Base-by-base conservation (phyloP, 169 alveolate species). In the Eimeria brunetti region DNA sequence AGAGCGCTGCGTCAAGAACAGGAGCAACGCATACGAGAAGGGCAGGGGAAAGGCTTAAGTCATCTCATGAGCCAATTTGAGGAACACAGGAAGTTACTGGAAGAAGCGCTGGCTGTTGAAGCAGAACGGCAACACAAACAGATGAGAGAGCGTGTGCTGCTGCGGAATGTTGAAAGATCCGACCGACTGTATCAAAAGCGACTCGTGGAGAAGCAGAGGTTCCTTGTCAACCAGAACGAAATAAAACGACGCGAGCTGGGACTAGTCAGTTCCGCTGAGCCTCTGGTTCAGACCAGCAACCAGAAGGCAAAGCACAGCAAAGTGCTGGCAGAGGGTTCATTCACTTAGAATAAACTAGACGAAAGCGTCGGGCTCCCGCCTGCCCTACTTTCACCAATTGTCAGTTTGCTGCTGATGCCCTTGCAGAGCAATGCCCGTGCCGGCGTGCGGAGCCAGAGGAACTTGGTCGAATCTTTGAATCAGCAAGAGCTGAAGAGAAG, bases 221-320 rank as follows among this genome's bases (percentile, higher is more conserved):
- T 86, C 83, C 93, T 86, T 62, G 64, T 86, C 49, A 86, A 86
- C 51, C 93, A 86, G 62, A 62, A 64, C 41, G 93, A 86, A 33
- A 86, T 86, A 27, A 60, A 41, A 33, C 44, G 93, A 51, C 93
- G 81, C 41, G 93, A 86, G 53, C 46, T 86, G 51, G 83, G 67
- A 22, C 93, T 86, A 0, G 93, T 86, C 51, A 62, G 93, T n/a
- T n/a, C 1, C 51, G 49, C 93, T 9, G 27, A 0, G 16, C 71
- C 49, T 12, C 33, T 16, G 1, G 49, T 38, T 30, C 5, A 14
- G 56, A 27, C 33, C 0, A 18, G 16, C 2, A 51, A 51, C 44
- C 9, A n/a, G n/a, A 38, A 12, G 83, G 83, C 51, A 73, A 38
- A 2, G 0, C 83, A 16, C 53, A 73, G 16, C n/a, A 9, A 38